Evolutionary conservation across 2,329 filamentous ascomycete species (phyloP).

Genomic region (Rhinocladiella mackenziei): DNA sequence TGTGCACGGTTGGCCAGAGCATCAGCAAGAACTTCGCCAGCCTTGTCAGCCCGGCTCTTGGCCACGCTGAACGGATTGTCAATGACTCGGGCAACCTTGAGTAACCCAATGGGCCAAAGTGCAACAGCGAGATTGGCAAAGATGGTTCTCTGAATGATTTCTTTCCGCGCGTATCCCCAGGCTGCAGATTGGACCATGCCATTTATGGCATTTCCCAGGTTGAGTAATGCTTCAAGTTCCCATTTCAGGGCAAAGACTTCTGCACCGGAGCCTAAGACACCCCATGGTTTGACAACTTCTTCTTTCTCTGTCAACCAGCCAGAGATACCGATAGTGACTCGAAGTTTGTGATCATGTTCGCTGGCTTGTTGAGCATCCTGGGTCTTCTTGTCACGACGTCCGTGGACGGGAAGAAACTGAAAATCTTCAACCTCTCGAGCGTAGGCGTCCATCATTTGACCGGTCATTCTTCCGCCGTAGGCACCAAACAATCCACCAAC

Average conservation of each 20-base stretch:
- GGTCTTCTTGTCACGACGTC: conserved; percentile 41
- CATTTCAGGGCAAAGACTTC: conserved; percentile 82
- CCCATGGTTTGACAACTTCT: conserved; percentile 75
- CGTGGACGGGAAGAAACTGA: conserved; percentile 71
- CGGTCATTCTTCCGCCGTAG: conserved; percentile 78
- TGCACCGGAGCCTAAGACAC: conserved; percentile 63
- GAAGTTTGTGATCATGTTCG: conserved; percentile 58
- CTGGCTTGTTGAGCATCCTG: conserved; percentile 41
- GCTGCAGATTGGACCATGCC: conserved; percentile 73
- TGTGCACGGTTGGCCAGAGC: conserved; percentile 77
- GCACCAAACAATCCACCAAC: conserved; percentile 87
- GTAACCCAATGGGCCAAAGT: conserved; percentile 64
- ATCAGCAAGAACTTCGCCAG: conserved; percentile 73
- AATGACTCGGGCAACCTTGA: conserved; percentile 63
- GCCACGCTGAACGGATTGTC: conserved; percentile 81
- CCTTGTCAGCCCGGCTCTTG: conserved; percentile 72
- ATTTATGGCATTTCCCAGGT: conserved; percentile 72
- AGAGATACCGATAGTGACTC: conserved; percentile 76
- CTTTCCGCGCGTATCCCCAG: conserved; percentile 70
- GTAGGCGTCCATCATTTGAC: conserved; percentile 85
- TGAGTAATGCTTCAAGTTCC: conserved; percentile 73
- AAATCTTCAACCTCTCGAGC: conserved; percentile 84
- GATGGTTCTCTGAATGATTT: conserved; percentile 70
- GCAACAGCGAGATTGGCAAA: conserved; percentile 65
- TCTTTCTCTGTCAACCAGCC: conserved; percentile 74